Base-by-base conservation (phyloP, 768 basidiomycete species). In the Rhodosporidiobolus odoratus region DNA sequence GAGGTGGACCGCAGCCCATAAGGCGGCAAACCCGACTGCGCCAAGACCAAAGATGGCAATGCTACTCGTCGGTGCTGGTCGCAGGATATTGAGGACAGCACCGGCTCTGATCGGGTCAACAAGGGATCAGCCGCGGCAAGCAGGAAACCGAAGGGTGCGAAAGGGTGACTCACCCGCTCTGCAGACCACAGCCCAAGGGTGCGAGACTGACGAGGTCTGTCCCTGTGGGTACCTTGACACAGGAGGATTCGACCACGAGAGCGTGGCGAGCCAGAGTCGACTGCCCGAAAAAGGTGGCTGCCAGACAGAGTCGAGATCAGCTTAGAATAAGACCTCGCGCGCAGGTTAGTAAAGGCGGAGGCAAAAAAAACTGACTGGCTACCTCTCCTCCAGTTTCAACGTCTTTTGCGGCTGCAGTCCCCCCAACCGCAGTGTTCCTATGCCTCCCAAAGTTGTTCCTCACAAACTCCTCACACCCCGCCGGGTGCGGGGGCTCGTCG, bases 281-380 rank as follows among this genome's bases (percentile, higher is more conserved):
- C 34, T 77, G 77, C 4, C 77, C 77, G 54, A 77, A 77, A 68
- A 77, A 77, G n/a, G 70, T 64, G 9, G 66, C 75, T 66, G 63
- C 8, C n/a, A n/a, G n/a, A n/a, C n/a, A n/a, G n/a, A n/a, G n/a
- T n/a, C n/a, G 19, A 23, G 27, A 17, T 6, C 15, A 0, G 54
- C 9, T 16, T 4, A 30, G 41, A 15, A 17, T 38, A 27, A 35
- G 15, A 17, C 21, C 21, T 2, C 7, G 13, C 23, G 9, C 12
- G 38, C 9, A 12, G 2, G 3, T 4, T 4, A 27, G 38, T 9
- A n/a, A 16, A 25, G 8, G 32, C 30, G 3, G 10, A 27, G 16
- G 8, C 1, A 40, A 27, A 4, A 1, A 9, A 7, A 40, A 35
- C 62, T 19, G 19, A n/a, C 69, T 63, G n/a, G 56, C 43, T 6